Base-by-base conservation (phyloP, 2,329 filamentous ascomycete species). In the Stachybotrys echinatus region DNA sequence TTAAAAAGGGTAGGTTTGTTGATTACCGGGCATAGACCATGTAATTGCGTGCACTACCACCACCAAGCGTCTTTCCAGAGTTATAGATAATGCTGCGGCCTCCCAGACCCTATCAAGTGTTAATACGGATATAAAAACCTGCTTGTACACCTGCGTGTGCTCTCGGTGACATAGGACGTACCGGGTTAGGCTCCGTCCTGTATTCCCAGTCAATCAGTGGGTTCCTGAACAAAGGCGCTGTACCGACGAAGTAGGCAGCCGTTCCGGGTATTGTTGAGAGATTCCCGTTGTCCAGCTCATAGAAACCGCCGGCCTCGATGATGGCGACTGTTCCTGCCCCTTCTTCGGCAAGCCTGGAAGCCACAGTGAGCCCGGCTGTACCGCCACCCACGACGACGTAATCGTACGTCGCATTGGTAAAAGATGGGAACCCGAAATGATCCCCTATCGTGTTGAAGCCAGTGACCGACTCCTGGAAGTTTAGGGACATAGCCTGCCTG, bases 201-300 rank as follows among this genome's bases (percentile, higher is more conserved):
- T 42, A 42, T 18, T 42, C 12, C 14, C 23, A 45, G 43, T 45
- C 43, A 12, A 45, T 12, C 43, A 23, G 10, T 17, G 43, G 43
- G 23, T 45, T 45, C 43, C 19, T 12, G 10, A 45, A 18, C 14
- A 45, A 45, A 23, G 43, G 43, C 14, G 20, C 23, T 8, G 43
- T 21, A 31, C 43, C 43, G 20, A 12, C 43, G 23, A 45, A 45
- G 10, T 12, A 10, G 39, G 39, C 12, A 7, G 39, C 39, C 12
- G 19, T 10, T 8, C 12, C 43, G 12, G 47, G 47, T 10, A 48
- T 14, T 42, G 42, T 10, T 20, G 23, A 39, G 17, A 21, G 19
- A 12, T 48, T 48, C 8, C 47, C 47, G 23, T 40, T 48, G 47
- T 34, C 18, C 23, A 48, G 31, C 38, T 48, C 47, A 20, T 19